Conservation (phyloP, 371 early-diverging fungal genomes). For the Zychaea mexicana region DNA sequence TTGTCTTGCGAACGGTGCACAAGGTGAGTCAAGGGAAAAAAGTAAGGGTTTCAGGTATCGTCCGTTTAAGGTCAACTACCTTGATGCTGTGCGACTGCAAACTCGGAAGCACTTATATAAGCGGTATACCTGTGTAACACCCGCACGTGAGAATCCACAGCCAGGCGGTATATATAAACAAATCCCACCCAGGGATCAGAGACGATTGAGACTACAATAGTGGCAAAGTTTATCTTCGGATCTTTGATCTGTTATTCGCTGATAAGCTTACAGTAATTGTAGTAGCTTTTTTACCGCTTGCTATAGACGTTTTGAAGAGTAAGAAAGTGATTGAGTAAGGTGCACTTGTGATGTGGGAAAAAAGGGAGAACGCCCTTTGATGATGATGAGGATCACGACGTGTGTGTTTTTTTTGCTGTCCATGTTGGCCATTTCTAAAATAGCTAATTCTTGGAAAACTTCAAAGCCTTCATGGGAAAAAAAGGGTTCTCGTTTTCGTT, state of each 20-base stretch:
- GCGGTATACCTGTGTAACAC: not conserved
- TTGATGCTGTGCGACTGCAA: not conserved
- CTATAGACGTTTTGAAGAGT: not conserved
- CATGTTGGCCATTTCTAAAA: not conserved
- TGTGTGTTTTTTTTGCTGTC: too few species aligned
- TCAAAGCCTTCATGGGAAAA: constrained; percentile 3
- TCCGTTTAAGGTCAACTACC: not conserved
- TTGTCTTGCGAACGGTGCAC: too few species aligned
- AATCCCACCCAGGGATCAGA: too few species aligned
- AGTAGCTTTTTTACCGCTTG: not conserved
- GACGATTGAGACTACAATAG: too few species aligned
- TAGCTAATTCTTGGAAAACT: not conserved
- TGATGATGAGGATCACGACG: too few species aligned
- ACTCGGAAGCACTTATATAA: not conserved
- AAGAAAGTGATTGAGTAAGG: not conserved
- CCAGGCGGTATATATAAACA: too few species aligned
- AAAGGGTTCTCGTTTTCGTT: not conserved
- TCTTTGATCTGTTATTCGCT: not conserved
- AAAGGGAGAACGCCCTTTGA: not conserved
- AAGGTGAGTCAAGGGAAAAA: not conserved
- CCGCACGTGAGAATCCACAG: not conserved
- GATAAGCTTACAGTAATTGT: too few species aligned
- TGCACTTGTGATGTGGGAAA: not conserved
- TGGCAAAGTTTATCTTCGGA: not conserved
- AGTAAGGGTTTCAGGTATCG: not conserved